These are phyloP conservation scores for Hygrophorus russula DNA, from an alignment of 768 basidiomycete species.

Conservation along the genomic window DNA sequence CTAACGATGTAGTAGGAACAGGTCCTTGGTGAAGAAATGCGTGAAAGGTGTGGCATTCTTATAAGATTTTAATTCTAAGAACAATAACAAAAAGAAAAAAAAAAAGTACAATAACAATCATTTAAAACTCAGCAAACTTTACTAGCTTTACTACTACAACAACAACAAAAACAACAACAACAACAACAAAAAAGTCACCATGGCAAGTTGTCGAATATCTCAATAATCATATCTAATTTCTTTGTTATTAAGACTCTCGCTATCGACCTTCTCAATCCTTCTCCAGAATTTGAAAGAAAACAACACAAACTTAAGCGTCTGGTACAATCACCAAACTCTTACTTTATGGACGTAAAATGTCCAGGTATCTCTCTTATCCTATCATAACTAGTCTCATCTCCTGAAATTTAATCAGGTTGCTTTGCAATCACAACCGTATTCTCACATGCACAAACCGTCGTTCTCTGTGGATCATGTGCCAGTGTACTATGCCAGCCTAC, in stretches of 20 bases:
- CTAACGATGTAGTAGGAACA: too few species aligned
- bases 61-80: too few species aligned
- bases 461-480: constrained; percentile 86
- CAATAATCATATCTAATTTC: neutral
- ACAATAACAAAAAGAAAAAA: too few species aligned
- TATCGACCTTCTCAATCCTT: constrained; percentile 95
- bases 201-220: constrained; percentile 8
- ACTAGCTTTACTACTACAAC: too few species aligned
- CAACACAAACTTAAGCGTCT: constrained; percentile 99
- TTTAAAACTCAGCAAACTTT: too few species aligned
- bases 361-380: constrained; percentile 48
- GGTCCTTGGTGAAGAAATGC: too few species aligned
- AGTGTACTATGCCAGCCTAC: constrained; percentile 96
- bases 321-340: constrained; percentile 96
- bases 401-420: constrained; percentile 51
- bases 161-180: too few species aligned
- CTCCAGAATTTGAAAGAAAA: constrained; percentile 72
- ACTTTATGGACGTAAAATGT: constrained; percentile 99
- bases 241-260: constrained; percentile 99
- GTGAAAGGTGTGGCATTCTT: too few species aligned
- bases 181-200: constrained; percentile 7
- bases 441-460: constrained; percentile 98
- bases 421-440: constrained; percentile 95
- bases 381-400: constrained; percentile 10
- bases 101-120: too few species aligned